Base-by-base conservation (phyloP, 2,329 filamentous ascomycete species). In the Diaporthe vaccinii region DNA sequence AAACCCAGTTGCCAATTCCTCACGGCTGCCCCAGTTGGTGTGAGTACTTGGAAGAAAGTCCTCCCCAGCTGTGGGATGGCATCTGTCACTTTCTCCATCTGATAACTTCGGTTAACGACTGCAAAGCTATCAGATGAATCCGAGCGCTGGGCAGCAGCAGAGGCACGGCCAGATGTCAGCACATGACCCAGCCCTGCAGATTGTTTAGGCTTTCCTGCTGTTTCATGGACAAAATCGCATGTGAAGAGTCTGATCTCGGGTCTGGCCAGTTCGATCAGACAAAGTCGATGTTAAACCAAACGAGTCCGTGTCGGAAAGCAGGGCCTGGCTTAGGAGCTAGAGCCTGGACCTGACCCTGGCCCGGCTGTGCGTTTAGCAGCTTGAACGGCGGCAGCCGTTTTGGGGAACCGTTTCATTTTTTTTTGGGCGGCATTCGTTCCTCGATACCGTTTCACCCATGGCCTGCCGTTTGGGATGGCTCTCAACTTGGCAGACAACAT, bases 241-340 rank as follows among this genome's bases (percentile, higher is more conserved):
- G 61, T 65, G 61, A 65, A 31, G 20, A 14, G 61, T 65, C 61
- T 49, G 61, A 49, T 22, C 61, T 7, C 41, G 28, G 20, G 61
- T 34, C 61, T 65, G 61, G 61, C n/a, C 61, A 65, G 61, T 12
- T 44, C 41, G 9, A 22, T 22, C 0, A 4, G 20, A 49, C 3
- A 28, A 28, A 31, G n/a, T 7, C 8, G 1, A 49, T n/a, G 61
- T 65, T 25, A 15, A 65, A 49, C 9, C 25, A 65, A 22, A 22
- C 25, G 34, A 34, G 61, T 34, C 61, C 61, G 61, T 65, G 17
- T 31, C 25, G 8, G 3, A 65, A 28, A 2, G 25, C n/a, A 65
- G 39, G 59, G 39, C 39, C 59, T 44, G 17, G 41, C 61, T 46
- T 2, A n/a, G 25, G 9, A 31, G 39, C 15, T 22, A 3, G 36